A percentile compares a stretch with the other conserved stretches of the same genome.
Evolutionary conservation across 192 early-diverging fungal species (phyloP).

Genomic region (Gaertneriomyces sp.): DNA sequence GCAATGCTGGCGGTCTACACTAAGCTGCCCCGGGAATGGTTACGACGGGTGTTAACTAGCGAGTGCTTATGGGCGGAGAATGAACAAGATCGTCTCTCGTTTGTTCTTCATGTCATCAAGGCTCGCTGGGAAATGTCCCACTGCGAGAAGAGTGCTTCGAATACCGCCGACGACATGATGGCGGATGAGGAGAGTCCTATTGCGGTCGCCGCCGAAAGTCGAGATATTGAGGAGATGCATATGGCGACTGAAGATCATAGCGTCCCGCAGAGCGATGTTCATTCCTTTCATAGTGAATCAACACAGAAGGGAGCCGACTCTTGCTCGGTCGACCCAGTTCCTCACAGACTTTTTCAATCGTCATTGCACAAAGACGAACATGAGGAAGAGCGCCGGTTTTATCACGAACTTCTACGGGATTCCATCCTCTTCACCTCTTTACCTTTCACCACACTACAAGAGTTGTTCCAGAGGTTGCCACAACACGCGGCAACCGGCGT

Average conservation of each 20-base stretch:
- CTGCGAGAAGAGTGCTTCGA: neutral
- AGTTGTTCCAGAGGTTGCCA: neutral
- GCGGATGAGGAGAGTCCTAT: neutral
- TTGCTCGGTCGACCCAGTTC: neutral
- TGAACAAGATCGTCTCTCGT: constrained; percentile 35
- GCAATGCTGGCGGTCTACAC: constrained; percentile 21
- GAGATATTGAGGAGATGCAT: neutral
- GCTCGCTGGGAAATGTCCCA: neutral
- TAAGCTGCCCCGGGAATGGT: constrained; percentile 30
- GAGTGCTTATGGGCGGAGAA: constrained; percentile 38
- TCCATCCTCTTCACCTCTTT: constrained; percentile 14
- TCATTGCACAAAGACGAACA: neutral
- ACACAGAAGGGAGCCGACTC: too few relatives aligned
- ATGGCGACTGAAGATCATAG: neutral
- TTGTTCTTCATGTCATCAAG: constrained; percentile 28
- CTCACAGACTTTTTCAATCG: neutral
- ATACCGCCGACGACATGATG: neutral
- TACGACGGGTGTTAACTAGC: constrained; percentile 35
- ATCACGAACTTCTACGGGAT: neutral
- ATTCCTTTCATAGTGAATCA: too few relatives aligned
- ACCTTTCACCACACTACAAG: constrained; percentile 10
- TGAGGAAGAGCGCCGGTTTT: neutral
- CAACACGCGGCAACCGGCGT: neutral
- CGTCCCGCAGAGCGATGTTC: neutral
- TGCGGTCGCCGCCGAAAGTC: neutral